Base-by-base conservation (phyloP, 2,329 filamentous ascomycete genomes). In the Didymella lethalis region DNA sequence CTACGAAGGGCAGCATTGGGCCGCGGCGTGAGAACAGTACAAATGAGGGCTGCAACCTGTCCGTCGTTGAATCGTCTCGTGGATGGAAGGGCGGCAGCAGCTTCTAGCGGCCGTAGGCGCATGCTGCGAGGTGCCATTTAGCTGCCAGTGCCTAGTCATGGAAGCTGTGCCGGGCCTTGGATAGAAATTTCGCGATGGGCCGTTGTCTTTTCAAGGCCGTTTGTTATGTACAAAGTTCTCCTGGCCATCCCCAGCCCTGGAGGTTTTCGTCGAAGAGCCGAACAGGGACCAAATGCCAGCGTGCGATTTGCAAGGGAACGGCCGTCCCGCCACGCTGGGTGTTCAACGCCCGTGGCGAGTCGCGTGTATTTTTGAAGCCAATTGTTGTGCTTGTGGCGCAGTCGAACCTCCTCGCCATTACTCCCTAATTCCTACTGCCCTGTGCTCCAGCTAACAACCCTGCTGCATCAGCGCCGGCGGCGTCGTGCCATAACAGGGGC, bases 71-170 rank as follows among this genome's bases (percentile, higher is more conserved):
- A 11, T 46, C 41, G 56, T 41, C 16, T 59, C 26, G 50, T 40
- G 18, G 25, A 53, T 62, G 46, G 50, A 64, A 63, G 61, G 54
- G 49, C 48, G 45, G 45, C 40, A 62, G 57, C 49, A 60, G 54
- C 61, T 67, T 68, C 65, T 67, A 69, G 67, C 60, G 65, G 58
- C 64, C 38, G 41, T 61, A 34, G 51, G 51, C 49, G 58, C 65
- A 64, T 61, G 47, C 50, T 31, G 44, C 40, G 16, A 41, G 52
- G 14, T 20, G 56, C n/a, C 41, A 36, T 34, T 28, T 49, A 45
- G 44, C 11, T 58, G 44, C 49, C 47, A 49, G 25, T 56, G 32
- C 44, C 46, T 50, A 25, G 47, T 31, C 31, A 48, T 51, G 54
- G 54, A 45, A 60, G 46, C 48, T 55, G 45, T 54, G 44, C 56